Base-by-base conservation (phyloP, 2,329 filamentous ascomycete genomes). In the Paecilomyces sp. region DNA sequence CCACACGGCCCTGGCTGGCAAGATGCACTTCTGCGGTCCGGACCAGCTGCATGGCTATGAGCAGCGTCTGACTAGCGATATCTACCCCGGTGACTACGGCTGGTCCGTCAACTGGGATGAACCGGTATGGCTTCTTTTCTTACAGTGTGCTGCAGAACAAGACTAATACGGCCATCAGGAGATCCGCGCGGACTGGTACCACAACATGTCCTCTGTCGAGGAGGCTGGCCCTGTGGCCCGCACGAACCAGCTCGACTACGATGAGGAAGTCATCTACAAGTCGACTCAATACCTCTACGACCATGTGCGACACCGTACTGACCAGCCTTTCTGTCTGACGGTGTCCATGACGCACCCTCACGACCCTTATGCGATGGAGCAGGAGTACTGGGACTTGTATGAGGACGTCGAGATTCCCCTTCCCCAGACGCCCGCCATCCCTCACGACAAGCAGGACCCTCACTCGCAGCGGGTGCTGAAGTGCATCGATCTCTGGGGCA, bases 61-160 rank as follows among this genome's bases (percentile, higher is more conserved):
- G 79, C 89, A 91, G 69, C 86, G 92, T 60, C 82, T 97, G 69
- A 97, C 92, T n/a, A 90, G 88, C 66, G 92, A 97, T 74, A 96
- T 97, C 71, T 97, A 97, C 75, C 92, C 92, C 0, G 92, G 89
- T 60, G 92, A 97, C 71, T 92, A 94, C 71, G 92, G 92, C 64
- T 97, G 92, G 92, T 88, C 88, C 12, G 92, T 96, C 64, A 92
- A 96, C 77, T 97, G 92, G 92, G 92, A 97, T 72, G 87, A 92
- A 74, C 92, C 92, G 11, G 88, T 76, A 70, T 66, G 72, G 69
- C 51, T 30, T 53, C 11, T 15, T 25, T 15, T 7, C 51, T 30
- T 28, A 5, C 22, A 25, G 12, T 53, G 7, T 22, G 4, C 18
- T 53, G 22, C 18, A 22, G 51, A 53, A 53, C 13, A 53, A 30